Evolutionary conservation across 139 green algal genomes (phyloP).

Genomic region (Diplosphaera chodatii): DNA sequence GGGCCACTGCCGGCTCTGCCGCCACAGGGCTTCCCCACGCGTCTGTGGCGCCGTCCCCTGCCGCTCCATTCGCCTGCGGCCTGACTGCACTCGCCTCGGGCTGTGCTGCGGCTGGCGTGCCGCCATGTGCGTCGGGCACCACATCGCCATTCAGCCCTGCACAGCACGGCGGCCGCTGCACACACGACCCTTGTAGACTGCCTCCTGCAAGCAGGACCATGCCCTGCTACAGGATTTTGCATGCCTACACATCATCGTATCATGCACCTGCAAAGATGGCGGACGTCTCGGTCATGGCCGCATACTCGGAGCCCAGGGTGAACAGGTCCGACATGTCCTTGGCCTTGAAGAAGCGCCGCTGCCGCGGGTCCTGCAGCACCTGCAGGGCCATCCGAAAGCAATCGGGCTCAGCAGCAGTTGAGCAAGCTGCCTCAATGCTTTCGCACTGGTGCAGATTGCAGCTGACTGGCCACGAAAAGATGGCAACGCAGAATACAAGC

Average conservation of each 20-base stretch:
- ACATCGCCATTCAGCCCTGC: conserved; percentile 22
- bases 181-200: no score
- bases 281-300: conserved; percentile 59
- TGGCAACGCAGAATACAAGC: no score
- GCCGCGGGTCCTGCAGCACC: conserved; percentile 84
- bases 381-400: conserved; percentile 2
- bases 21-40: background rate
- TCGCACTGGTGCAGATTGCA: no score
- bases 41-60: conserved; percentile 4
- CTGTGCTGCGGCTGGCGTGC: no score
- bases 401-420: background rate
- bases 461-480: no score
- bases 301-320: conserved; percentile 56
- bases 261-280: conserved; percentile 65
- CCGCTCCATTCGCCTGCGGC: background rate
- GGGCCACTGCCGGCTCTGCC: no score
- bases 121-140: background rate
- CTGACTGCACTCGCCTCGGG: background rate
- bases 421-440: no score
- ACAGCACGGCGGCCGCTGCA: no score
- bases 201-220: no score
- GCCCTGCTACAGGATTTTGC: no score
- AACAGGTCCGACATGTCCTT: conserved; percentile 91
- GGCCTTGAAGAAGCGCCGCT: conserved; percentile 89
- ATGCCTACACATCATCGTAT: no score